These are phyloP conservation scores for Hericium erinaceus DNA, from an alignment of 768 basidiomycete genomes.

Conservation along the genomic window DNA sequence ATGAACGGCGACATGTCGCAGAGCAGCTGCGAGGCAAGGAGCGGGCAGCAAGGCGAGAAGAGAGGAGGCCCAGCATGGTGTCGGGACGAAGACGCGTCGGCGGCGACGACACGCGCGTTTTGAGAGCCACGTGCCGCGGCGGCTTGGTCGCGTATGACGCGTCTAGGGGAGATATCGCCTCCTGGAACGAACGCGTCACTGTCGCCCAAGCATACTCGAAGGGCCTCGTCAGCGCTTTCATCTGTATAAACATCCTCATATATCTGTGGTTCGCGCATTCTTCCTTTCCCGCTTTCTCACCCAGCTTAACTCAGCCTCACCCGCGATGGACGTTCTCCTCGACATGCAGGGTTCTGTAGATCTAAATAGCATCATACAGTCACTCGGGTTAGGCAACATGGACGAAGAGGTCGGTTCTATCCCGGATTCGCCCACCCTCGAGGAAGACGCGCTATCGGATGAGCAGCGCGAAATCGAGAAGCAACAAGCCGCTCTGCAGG, in stretches of 20 bases:
- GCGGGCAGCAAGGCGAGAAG: neutral
- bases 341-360: conserved; percentile 5
- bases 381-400: conserved; percentile 33
- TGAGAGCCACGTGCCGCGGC: too few relatives aligned
- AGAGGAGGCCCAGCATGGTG: neutral
- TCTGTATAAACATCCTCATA: neutral
- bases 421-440: conserved; percentile 31
- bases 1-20: neutral
- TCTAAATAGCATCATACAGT: conserved; percentile 4
- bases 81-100: too few relatives aligned
- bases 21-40: neutral
- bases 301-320: conserved; percentile 4
- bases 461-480: conserved; percentile 35
- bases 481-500: conserved; percentile 51
- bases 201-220: conserved; percentile 3
- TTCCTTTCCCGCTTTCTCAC: conserved; percentile 4
- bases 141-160: too few relatives aligned
- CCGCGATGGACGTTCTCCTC: conserved; percentile 6
- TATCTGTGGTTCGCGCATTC: conserved; percentile 10
- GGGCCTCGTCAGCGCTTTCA: conserved; percentile 2
- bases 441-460: conserved; percentile 19
- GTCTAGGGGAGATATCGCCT: too few relatives aligned
- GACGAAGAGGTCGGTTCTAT: conserved; percentile 38
- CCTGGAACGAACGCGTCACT: too few relatives aligned
- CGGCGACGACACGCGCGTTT: too few relatives aligned